Base-by-base conservation (phyloP, 2,329 filamentous ascomycete species). In the Botrytis squamosa region DNA sequence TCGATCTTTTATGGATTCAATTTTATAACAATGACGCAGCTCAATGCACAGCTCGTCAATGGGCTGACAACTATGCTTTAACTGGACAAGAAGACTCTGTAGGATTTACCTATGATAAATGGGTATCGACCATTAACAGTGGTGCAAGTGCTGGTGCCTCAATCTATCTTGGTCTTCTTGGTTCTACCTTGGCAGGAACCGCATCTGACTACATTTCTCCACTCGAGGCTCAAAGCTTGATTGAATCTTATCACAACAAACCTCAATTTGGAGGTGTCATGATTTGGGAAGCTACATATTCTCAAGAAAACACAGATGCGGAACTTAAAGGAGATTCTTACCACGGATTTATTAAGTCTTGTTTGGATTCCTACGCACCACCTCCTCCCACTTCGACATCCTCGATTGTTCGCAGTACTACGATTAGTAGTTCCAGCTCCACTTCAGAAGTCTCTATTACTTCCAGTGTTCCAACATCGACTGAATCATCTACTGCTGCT, bases 201-300 rank as follows among this genome's bases (percentile, higher is more conserved):
- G 74, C 73, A 7, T 67, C 70, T 3, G 77, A 80, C 64, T 81
- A 78, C 46, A 57, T 80, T 16, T 70, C 71, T 38, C 74, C 79
- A 18, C 38, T 71, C n/a, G 77, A 80, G 65, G 78, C 75, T 4
- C 71, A 78, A 46, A 72, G 64, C 1, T 71, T 82, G 33, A 77
- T 81, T 52, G 40, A 67, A 22, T 74, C 72, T 18, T 79, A 77
- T 69, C 75, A 77, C 33, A 46, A 52, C 4, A 67, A 76, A 20
- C 20, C 73, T n/a, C 72, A 78, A 20, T 81, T 82, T 44, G 81
- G 80, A 69, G 81, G 81, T 75, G 75, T 81, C n/a, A 81, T 81
- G 80, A 40, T 82, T 49, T 81, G 79, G 77, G 80, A 82, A 29
- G 79, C 79, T 20, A 79, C 77, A 12, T 69, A 62, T 60, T 77